Base-by-base conservation (phyloP, 148 eudicot species). In the Rhododendron henanense region DNA sequence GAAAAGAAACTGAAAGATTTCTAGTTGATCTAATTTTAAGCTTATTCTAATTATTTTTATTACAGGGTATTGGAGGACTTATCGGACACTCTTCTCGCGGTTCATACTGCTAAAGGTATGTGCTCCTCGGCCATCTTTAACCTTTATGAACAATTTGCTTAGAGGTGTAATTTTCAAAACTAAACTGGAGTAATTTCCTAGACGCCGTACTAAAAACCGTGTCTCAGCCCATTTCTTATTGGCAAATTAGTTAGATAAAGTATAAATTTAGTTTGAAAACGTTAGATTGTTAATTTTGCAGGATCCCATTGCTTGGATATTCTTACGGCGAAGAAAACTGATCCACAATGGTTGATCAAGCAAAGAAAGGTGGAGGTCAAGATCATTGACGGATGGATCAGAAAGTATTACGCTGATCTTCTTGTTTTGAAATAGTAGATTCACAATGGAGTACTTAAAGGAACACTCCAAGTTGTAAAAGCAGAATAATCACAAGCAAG, bases 241-340 rank as follows among this genome's bases (percentile, higher is more conserved):
- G 10, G 25, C 11, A 23, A 63, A 23, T 63, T 23, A 41, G 1
- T 5, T 41, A 41, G 41, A 41, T 5, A 41, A 41, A 41, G 44
- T 41, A 15, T 7, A 6, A 21, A 61, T 61, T 21, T 21, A 1
- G 28, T 8, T 23, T 65, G 73, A 65, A 65, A 65, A 10, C 14
- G 21, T 7, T 2, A 83, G 18, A 67, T 44, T 69, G 69, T 16
- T 41, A 15, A 57, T 87, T 82, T 78, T 90, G 75, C 85, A 92
- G 94, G 94, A 81, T 87, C 93, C 14, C 94, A 92, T 88, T 90
- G 93, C 53, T 44, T 91, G 87, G 94, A 92, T 87, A 57, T 92
- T 55, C 48, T 85, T 23, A 2, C 4, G 39, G 83, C 91, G 1
- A 33, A 48, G 19, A 35, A 85, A 85, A 87, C 37, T 9, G 94